A percentile compares a stretch with the other conserved stretches of the same genome.
phyloP scores from a whole-genome alignment of 2,329 filamentous ascomycete genomes.

The Pseudocercospora vitis region DNA sequence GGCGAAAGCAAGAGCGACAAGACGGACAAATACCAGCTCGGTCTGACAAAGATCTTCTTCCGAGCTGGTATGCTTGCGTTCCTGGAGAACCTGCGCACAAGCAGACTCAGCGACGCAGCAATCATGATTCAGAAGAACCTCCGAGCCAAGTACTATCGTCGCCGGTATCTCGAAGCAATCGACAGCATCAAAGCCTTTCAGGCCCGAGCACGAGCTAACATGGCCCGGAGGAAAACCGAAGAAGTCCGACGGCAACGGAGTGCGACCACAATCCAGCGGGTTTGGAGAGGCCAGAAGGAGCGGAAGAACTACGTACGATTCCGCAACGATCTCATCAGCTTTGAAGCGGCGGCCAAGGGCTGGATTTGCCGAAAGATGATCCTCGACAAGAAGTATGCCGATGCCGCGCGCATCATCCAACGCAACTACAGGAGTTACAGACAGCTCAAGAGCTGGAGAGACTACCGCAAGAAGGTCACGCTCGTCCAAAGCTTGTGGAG shows the following conservation, averaged over 20 bases:
- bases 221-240: constrained; percentile 74
- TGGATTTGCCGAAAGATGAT: constrained; percentile 88
- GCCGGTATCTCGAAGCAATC: constrained; percentile 83
- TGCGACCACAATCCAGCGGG: constrained; percentile 89
- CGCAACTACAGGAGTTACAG: constrained; percentile 81
- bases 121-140: constrained; percentile 99
- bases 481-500: constrained; percentile 93
- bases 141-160: constrained; percentile 90
- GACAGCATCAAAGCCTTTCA: constrained; percentile 79
- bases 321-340: constrained; percentile 79
- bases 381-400: constrained; percentile 88
- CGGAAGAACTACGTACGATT: constrained; percentile 76
- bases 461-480: constrained; percentile 84
- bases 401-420: constrained; percentile 88
- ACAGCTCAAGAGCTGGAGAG: constrained; percentile 77
- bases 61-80: constrained; percentile 98
- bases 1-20: constrained; percentile 62
- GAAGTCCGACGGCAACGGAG: constrained; percentile 80
- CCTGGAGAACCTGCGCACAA: constrained; percentile 89
- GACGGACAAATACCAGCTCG: constrained; percentile 94
- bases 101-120: constrained; percentile 85
- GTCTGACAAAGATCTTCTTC: constrained; percentile 99
- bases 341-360: constrained; percentile 88
- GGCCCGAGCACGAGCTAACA: constrained; percentile 71
- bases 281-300: constrained; percentile 92